A percentile compares a stretch with the other conserved stretches of the same genome.
Evolutionary conservation across 192 early-diverging fungal species (phyloP).

Genomic region (Paraglomus brasilianum): DNA sequence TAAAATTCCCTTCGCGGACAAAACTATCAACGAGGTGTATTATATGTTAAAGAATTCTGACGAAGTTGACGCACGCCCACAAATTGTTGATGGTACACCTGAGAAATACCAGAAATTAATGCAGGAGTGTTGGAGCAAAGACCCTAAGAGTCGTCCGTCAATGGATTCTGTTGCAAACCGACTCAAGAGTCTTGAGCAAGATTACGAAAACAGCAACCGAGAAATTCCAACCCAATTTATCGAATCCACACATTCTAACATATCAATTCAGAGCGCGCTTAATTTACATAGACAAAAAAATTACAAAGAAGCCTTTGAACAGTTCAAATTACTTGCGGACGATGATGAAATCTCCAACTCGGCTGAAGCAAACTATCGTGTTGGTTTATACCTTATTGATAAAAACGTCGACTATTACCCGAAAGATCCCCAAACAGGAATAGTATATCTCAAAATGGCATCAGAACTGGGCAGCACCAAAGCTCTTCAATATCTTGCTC

Average conservation of each 20-base stretch:
- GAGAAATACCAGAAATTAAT: constrained; percentile 36
- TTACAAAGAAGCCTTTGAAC: background rate
- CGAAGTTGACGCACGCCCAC: constrained; percentile 33
- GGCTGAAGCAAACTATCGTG: constrained; percentile 12
- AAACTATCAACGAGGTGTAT: background rate
- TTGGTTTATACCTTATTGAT: constrained; percentile 17
- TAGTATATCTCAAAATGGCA: no score
- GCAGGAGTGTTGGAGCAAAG: constrained; percentile 38
- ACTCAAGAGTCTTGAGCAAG: background rate
- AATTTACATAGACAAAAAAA: background rate
- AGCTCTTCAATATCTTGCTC: no score
- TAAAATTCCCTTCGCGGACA: background rate
- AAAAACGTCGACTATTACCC: no score
- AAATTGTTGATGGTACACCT: constrained; percentile 41
- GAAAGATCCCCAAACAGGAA: no score
- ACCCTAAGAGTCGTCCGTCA: constrained; percentile 28
- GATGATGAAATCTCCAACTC: background rate
- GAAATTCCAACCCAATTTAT: no score
- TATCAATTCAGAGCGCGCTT: background rate
- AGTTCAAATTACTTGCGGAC: constrained; percentile 1
- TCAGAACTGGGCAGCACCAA: no score
- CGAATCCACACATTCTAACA: no score
- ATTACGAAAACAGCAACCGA: background rate
- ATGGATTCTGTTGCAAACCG: background rate
- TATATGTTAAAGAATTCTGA: background rate